phyloP scores from a whole-genome alignment of 305 asterid genomes.

The Vinca major region DNA sequence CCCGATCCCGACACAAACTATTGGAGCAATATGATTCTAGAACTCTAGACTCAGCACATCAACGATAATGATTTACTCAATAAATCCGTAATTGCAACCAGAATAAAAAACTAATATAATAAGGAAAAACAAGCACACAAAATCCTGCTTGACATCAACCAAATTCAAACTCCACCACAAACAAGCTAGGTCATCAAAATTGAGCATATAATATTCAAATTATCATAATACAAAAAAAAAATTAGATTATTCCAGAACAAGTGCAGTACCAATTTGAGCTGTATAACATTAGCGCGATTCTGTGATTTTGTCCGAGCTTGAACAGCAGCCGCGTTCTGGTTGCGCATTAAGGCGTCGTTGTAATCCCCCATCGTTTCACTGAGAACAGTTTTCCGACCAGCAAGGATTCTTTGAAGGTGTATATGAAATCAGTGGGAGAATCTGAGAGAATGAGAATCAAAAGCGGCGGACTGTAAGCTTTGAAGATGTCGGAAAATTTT shows the following conservation, averaged over 20 bases:
- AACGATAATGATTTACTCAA: neutral
- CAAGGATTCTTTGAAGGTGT: constrained; percentile 16
- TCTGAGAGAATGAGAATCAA: neutral
- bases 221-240: neutral
- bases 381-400: neutral
- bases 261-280: constrained; percentile 63
- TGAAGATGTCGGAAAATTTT: constrained; percentile 10
- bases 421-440: constrained; percentile 1
- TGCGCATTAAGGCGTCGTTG: constrained; percentile 85
- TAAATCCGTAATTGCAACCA: neutral
- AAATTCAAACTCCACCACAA: neutral
- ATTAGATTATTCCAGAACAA: neutral
- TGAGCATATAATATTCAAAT: constrained; percentile 1
- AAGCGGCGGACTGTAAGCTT: neutral
- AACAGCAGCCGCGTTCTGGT: constrained; percentile 62
- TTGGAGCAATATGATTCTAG: too few relatives aligned
- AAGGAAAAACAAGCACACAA: too few relatives aligned
- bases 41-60: neutral
- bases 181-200: neutral
- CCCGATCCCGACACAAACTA: too few relatives aligned
- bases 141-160: neutral
- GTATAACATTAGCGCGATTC: constrained; percentile 89
- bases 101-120: too few relatives aligned
- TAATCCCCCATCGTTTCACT: constrained; percentile 59
- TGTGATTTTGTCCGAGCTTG: constrained; percentile 95